Base-by-base conservation (phyloP, 345 rosid species). In the Melaleuca quinquenervia region DNA sequence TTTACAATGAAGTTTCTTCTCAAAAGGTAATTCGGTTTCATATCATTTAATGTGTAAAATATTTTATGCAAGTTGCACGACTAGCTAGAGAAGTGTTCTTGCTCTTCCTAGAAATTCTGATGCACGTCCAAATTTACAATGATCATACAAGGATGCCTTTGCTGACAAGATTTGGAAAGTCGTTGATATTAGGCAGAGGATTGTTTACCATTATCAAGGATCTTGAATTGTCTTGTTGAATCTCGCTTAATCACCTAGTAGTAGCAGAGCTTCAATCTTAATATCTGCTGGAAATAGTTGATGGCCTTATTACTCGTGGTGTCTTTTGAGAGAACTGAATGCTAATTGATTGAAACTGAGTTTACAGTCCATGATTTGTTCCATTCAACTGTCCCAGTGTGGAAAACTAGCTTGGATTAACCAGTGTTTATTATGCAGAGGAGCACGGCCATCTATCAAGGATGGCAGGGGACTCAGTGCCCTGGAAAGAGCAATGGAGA, bases 1-100 rank as follows among this genome's bases (percentile, higher is more conserved):
- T 58, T 26, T 58, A 6, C 70, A 58, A 58, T 98, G 9, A 96
- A 95, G 90, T 87, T 94, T 90, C 91, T 96, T 70, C 92, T 96
- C 82, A 90, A 94, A 89, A 95, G 98, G 98, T 96, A 92, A 74
- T 48, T 32, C 52, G 49, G 56, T 58, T 36, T 50, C 36, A 13
- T 74, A 74, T 50, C 1, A 24, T 50, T 78, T 50, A 8, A 7
- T 6, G 6, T 55, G 48, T 70, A 18, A 24, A 70, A 70, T 32
- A 70, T 32, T 70, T 9, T 29, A 58, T n/a, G 32, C 32, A 58
- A 32, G 32, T 32, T 58, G 70, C 32, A n/a, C 1, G 18, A 58
- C 70, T 58, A 58, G 32, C 32, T n/a, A 26, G 1, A 58, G n/a
- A 58, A n/a, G 70, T 6, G 32, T 58, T 58, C 70, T n/a, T n/a